Evolutionary conservation across 176 grass and related monocot genomes (phyloP).

Genomic region (Ensete ventricosum): DNA sequence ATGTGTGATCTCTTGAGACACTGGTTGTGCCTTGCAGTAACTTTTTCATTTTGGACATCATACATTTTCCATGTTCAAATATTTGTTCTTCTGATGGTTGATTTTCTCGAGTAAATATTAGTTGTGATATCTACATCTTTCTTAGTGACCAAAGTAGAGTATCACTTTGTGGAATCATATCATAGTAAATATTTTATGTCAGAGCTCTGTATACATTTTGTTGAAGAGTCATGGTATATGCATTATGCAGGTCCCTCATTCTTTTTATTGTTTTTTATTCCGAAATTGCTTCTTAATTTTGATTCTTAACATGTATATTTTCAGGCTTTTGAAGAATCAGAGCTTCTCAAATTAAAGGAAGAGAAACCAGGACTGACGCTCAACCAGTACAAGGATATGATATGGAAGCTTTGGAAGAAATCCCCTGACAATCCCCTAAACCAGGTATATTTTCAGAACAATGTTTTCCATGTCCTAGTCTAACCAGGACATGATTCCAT

Average conservation of each 20-base stretch:
- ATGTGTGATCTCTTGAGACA: too few relatives aligned
- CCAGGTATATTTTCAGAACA: slow-evolving; percentile 38
- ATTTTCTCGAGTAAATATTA: too few relatives aligned
- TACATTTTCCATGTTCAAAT: too few relatives aligned
- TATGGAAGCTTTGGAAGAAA: slow-evolving; percentile 99
- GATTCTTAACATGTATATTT: not conserved
- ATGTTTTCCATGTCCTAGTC: not conserved
- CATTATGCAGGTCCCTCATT: not conserved
- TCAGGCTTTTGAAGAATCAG: slow-evolving; percentile 92
- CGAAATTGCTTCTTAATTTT: not conserved
- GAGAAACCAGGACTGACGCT: slow-evolving; percentile 90
- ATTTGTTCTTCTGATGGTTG: not conserved
- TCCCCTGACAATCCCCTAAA: slow-evolving; percentile 98
- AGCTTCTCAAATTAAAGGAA: slow-evolving; percentile 91
- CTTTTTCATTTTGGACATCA: too few relatives aligned
- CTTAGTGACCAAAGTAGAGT: not conserved
- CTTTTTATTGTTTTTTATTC: not conserved
- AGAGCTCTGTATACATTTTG: not conserved
- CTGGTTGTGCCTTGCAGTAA: too few relatives aligned
- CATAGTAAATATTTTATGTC: not conserved
- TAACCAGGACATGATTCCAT: too few relatives aligned
- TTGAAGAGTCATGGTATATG: not conserved
- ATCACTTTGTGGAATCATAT: not conserved
- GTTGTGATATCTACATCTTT: not conserved
- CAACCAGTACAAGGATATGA: slow-evolving; percentile 96